A percentile compares a stretch with the other conserved stretches of the same genome.
phyloP scores from a whole-genome alignment of 208 protist species.

The Acanthamoeba triangularis region DNA sequence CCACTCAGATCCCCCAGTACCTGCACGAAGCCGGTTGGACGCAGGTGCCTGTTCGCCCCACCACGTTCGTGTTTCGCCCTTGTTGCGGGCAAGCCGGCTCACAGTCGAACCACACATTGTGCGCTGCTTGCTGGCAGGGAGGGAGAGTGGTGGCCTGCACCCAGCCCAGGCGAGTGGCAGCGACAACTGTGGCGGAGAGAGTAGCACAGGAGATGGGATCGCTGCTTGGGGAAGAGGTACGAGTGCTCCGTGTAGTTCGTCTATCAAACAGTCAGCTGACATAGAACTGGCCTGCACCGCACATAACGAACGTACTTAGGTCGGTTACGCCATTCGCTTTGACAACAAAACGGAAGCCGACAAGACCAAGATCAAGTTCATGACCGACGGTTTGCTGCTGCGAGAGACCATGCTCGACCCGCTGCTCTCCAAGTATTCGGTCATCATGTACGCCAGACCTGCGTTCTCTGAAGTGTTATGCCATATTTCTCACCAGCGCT shows the following conservation, averaged over 20 bases:
- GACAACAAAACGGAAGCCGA: slow-evolving; percentile 64
- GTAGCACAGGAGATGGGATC: slow-evolving; percentile 90
- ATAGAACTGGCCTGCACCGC: not conserved
- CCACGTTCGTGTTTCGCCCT: too few species aligned
- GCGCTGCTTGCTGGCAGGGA: not conserved
- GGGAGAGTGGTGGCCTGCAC: slow-evolving; percentile 88
- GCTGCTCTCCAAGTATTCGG: slow-evolving; percentile 87
- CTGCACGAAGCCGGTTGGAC: slow-evolving; percentile 91
- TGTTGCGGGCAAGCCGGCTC: too few species aligned
- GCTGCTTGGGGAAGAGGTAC: slow-evolving; percentile 45
- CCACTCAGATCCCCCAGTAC: slow-evolving; percentile 95
- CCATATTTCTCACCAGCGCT: not conserved
- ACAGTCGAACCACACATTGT: not conserved
- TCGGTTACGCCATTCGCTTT: slow-evolving; percentile 85
- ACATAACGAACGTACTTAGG: slow-evolving; percentile 5
- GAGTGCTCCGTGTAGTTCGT: not conserved
- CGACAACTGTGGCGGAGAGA: slow-evolving; percentile 89
- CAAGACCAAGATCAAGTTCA: slow-evolving; percentile 91
- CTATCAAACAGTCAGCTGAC: not conserved
- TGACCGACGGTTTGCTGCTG: slow-evolving; percentile 94
- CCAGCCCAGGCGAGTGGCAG: slow-evolving; percentile 94
- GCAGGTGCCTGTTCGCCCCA: not conserved
- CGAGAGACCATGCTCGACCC: slow-evolving; percentile 92
- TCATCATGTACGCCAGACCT: slow-evolving; percentile 79
- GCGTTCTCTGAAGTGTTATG: not conserved